Percentiles rank a stretch among this genome's conserved stretches.
These are phyloP conservation scores for Starmerella apis DNA, from an alignment of 805 yeast species.

Conservation along the genomic window DNA sequence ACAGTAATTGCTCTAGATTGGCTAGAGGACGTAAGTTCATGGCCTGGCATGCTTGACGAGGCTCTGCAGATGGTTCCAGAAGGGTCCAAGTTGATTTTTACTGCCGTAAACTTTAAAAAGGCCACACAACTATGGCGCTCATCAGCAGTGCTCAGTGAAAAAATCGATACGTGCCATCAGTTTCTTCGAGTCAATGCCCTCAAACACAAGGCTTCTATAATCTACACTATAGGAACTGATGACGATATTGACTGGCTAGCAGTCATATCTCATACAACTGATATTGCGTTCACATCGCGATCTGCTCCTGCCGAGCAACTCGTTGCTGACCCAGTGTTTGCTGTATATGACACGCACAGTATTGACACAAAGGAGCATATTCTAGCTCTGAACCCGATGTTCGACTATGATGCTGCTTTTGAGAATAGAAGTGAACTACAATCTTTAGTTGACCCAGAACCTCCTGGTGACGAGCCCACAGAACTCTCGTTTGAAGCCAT, in stretches of 20 bases:
- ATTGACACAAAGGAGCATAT: slow-evolving; percentile 19
- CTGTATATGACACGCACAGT: background rate
- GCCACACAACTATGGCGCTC: background rate
- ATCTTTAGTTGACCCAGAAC: slow-evolving; percentile 1
- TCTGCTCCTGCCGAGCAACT: slow-evolving; percentile 3
- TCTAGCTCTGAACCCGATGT: slow-evolving; percentile 19
- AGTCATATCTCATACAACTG: background rate
- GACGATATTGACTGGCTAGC: background rate
- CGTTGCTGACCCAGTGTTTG: slow-evolving; percentile 6
- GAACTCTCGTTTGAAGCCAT: background rate
- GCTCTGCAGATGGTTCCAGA: background rate
- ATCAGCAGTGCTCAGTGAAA: slow-evolving; percentile 7
- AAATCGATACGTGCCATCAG: slow-evolving; percentile 17
- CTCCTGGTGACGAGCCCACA: background rate
- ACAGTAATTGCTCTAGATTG: slow-evolving; percentile 9
- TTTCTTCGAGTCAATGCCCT: slow-evolving; percentile 16
- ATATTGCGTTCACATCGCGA: background rate
- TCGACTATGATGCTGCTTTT: slow-evolving; percentile 13
- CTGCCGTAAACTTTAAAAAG: background rate
- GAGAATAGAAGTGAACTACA: background rate
- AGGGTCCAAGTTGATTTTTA: slow-evolving; percentile 2
- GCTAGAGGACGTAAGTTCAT: background rate
- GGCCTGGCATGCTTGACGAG: background rate
- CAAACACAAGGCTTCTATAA: slow-evolving; percentile 6
- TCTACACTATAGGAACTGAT: background rate